Percentiles rank a stretch among this genome's conserved stretches.
These are phyloP conservation scores for Naganishia cerealis DNA, from an alignment of 1,284 basidiomycete genomes.

Conservation along the genomic window DNA sequence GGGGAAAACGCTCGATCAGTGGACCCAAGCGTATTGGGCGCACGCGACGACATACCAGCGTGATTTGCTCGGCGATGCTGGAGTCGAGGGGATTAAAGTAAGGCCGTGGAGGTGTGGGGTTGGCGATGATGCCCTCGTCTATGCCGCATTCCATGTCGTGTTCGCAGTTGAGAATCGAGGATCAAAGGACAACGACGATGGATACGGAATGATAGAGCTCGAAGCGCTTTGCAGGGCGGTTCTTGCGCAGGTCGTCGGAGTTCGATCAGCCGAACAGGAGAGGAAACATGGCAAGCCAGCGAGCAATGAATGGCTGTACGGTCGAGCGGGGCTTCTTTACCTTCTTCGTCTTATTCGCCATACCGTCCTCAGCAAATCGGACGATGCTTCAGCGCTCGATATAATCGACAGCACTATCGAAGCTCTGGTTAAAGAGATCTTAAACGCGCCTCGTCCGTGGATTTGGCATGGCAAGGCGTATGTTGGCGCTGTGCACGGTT, in stretches of 20 bases:
- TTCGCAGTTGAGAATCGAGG: neutral
- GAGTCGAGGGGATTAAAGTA: neutral
- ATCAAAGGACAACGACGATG: neutral
- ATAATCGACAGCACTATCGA: slow-evolving; percentile 11
- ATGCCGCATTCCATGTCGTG: slow-evolving; percentile 4
- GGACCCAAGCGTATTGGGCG: neutral
- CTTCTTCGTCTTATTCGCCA: slow-evolving; percentile 1
- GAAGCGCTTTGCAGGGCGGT: slow-evolving; percentile 9
- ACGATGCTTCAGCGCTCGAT: neutral
- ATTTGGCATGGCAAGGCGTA: slow-evolving; percentile 21
- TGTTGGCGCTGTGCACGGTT: slow-evolving; percentile 21
- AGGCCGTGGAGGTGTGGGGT: slow-evolving; percentile 21
- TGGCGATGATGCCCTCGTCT: slow-evolving; percentile 18
- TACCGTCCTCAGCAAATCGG: neutral
- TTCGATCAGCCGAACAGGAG: neutral
- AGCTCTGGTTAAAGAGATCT: slow-evolving; percentile 3
- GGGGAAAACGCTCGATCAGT: neutral
- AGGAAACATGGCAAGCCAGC: slow-evolving; percentile 12
- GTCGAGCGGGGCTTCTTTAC: slow-evolving; percentile 7
- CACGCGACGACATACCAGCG: neutral
- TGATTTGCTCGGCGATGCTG: slow-evolving; percentile 2
- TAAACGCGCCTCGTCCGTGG: slow-evolving; percentile 7
- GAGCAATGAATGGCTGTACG: slow-evolving; percentile 26
- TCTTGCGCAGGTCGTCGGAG: neutral
- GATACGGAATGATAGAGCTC: neutral